Evolutionary conservation across 441 rosid genomes (phyloP), one percentile per base, ranked within the genome.

Genomic region (Theobroma grandiflorum): DNA sequence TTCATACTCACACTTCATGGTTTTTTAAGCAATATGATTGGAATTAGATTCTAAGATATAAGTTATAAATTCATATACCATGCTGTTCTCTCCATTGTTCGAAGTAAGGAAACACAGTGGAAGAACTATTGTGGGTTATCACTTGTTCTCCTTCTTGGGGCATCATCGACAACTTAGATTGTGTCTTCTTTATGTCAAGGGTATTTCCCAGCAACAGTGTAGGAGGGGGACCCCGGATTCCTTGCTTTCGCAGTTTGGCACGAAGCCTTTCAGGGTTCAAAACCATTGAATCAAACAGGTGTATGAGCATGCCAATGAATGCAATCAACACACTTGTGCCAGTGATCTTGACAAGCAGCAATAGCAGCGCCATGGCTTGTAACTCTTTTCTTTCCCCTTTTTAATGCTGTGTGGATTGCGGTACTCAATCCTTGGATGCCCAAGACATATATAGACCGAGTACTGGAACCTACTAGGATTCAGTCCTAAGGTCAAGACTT

Each of bases 71-170:
- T 16, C n/a, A 20, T 2, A 8, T 83, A 89, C 90, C 90, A 35
- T 83, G 86, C 66, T 77, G 78, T 33, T 78, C 74, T 79, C 77
- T 87, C 92, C 92, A 89, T 15, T 76, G 83, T 72, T 81, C 81
- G 61, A 86, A 82, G 73, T 72, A 85, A 20, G 90, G 88, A 63
- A 86, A 87, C 57, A 86, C 80, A 57, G 37, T 20, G 15, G 88
- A 71, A 64, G 76, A 72, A 53, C 80, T 81, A 47, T 89, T 80
- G 75, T 87, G 89, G 75, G 45, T 62, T 22, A 73, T 75, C 15
- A 66, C 71, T 20, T 67, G 14, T 26, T 31, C 64, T 55, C 64
- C 74, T 58, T 40, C 66, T 65, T n/a, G 50, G 26, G 33, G 59
- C 33, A 61, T 72, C 52, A 12, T 7, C 0, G 72, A 67, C 3